Evolutionary conservation across 176 grass and related monocot species (phyloP).

Genomic region (Sorghum bicolor): Sorghum_bicolor_NCBIv3 NC_012876.2:55943501-55944000

Average conservation of each 20-base stretch:
- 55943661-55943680: neutral
- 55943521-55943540: conserved; percentile 88
- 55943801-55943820: conserved; percentile 46
- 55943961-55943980: neutral
- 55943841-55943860: neutral
- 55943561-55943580: conserved; percentile 18
- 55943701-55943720: conserved; percentile 67
- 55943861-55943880: neutral
- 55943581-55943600: conserved; percentile 21
- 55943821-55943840: neutral
- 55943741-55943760: conserved; percentile 99
- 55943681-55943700: conserved; percentile 74
- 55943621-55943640: neutral
- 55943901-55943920: neutral
- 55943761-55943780: conserved; percentile 97
- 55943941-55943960: neutral
- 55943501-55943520: conserved; percentile 80
- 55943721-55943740: conserved; percentile 94
- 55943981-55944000: neutral
- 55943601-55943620: neutral
- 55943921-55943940: neutral
- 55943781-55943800: conserved; percentile 99
- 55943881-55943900: neutral
- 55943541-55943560: conserved; percentile 96
- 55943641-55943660: conserved; percentile 9